Percentiles rank a stretch among this genome's conserved stretches.
These are phyloP conservation scores for Sphaerobolus stellatus DNA, from an alignment of 1,284 basidiomycete genomes.

Conservation along the genomic window DNA sequence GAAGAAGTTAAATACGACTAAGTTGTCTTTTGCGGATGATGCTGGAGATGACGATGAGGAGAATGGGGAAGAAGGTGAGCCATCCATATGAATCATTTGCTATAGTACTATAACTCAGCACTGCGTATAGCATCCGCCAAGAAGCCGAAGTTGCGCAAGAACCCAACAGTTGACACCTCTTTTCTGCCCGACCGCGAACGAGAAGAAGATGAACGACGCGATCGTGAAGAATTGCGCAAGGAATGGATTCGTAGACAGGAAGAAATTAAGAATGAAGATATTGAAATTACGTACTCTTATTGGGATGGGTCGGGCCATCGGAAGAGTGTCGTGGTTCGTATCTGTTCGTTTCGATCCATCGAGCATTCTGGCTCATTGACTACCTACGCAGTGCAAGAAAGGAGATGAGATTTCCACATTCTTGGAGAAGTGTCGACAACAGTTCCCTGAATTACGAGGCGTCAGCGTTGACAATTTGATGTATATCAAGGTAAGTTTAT, in stretches of 20 bases:
- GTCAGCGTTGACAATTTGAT: conserved; percentile 95
- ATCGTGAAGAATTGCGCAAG: conserved; percentile 85
- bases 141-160: conserved; percentile 84
- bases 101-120: neutral
- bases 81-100: neutral
- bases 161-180: conserved; percentile 95
- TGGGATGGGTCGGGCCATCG: conserved; percentile 99
- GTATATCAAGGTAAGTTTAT: conserved; percentile 87
- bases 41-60: conserved; percentile 46
- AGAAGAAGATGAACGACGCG: conserved; percentile 86
- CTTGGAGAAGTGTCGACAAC: conserved; percentile 88
- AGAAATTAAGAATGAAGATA: conserved; percentile 82
- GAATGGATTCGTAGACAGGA: conserved; percentile 93
- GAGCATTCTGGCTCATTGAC: conserved; percentile 8
- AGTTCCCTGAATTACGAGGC: conserved; percentile 88
- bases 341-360: conserved; percentile 3
- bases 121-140: conserved; percentile 41
- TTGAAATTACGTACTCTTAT: conserved; percentile 93
- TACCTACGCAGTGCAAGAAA: conserved; percentile 81
- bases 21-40: conserved; percentile 87
- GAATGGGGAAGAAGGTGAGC: conserved; percentile 43
- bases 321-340: conserved; percentile 83
- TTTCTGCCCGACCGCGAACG: conserved; percentile 97
- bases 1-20: conserved; percentile 80
- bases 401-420: conserved; percentile 91